Conservation (phyloP, 768 basidiomycete species). For the Mycena vulgaris region DNA sequence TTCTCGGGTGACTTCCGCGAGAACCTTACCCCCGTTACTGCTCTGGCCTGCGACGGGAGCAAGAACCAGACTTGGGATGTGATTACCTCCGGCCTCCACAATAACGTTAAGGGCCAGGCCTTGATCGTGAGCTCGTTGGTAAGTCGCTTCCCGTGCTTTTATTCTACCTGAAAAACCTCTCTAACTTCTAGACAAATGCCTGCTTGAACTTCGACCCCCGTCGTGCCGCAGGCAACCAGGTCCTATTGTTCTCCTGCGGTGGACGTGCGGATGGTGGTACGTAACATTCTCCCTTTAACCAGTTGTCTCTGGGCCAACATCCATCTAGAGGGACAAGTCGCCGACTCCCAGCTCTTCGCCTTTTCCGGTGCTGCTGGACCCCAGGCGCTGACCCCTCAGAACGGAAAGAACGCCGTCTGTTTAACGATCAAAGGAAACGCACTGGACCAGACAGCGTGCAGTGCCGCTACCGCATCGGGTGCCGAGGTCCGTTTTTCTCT, state of each 20-base stretch:
- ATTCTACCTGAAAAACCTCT: neutral
- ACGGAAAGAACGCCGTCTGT: slow-evolving; percentile 36
- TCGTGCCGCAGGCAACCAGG: slow-evolving; percentile 41
- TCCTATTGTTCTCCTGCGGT: slow-evolving; percentile 44
- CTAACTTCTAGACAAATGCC: slow-evolving; percentile 37
- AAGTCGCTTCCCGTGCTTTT: neutral
- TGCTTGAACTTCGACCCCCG: slow-evolving; percentile 44
- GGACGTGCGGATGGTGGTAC: slow-evolving; percentile 45
- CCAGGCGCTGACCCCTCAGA: slow-evolving; percentile 38
- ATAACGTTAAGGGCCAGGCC: slow-evolving; percentile 40
- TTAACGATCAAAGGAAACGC: slow-evolving; percentile 33
- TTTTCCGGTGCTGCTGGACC: slow-evolving; percentile 38
- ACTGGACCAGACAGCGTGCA: slow-evolving; percentile 41
- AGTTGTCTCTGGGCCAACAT: neutral
- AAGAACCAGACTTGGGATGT: slow-evolving; percentile 43
- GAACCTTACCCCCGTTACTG: slow-evolving; percentile 41
- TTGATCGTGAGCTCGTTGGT: slow-evolving; percentile 43
- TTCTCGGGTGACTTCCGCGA: slow-evolving; percentile 43
- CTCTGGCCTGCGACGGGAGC: slow-evolving; percentile 39
- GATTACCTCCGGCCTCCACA: slow-evolving; percentile 41
- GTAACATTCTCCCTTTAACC: slow-evolving; percentile 9
- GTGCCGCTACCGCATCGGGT: slow-evolving; percentile 32
- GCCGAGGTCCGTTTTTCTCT: slow-evolving; percentile 27
- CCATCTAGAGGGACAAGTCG: slow-evolving; percentile 26
- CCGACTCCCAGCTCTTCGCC: slow-evolving; percentile 43